Conservation (phyloP, 805 yeast genomes). For the Wickerhamiella lipophila region DNA sequence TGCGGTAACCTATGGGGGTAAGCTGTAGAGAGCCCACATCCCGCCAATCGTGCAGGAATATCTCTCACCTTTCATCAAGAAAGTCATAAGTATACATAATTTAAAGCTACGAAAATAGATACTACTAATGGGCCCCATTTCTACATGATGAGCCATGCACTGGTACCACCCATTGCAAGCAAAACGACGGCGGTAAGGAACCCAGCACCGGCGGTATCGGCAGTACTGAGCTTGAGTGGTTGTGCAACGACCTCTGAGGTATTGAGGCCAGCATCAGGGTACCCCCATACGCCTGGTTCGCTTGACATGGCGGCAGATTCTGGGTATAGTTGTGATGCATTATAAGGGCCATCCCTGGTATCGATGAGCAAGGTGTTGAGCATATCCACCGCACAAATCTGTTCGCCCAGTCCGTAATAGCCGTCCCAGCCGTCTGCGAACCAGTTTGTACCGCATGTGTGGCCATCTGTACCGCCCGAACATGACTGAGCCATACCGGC, state of each 20-base stretch:
- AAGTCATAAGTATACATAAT: not conserved
- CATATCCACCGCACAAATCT: slow-evolving; percentile 69
- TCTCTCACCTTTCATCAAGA: too few relatives aligned
- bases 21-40: too few relatives aligned
- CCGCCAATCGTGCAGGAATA: too few relatives aligned
- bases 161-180: slow-evolving; percentile 58
- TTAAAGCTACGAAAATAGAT: not conserved
- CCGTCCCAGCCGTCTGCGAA: slow-evolving; percentile 52
- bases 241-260: slow-evolving; percentile 16
- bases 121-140: not conserved
- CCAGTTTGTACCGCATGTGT: slow-evolving; percentile 86
- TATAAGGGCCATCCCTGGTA: slow-evolving; percentile 19
- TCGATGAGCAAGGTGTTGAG: slow-evolving; percentile 26
- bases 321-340: slow-evolving; percentile 18
- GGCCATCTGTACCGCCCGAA: slow-evolving; percentile 76
- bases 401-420: slow-evolving; percentile 77
- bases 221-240: slow-evolving; percentile 23
- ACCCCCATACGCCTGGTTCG: slow-evolving; percentile 19
- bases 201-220: slow-evolving; percentile 79
- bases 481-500: slow-evolving; percentile 70
- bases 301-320: slow-evolving; percentile 7
- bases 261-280: slow-evolving; percentile 23
- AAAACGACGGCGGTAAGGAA: slow-evolving; percentile 63
- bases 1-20: too few relatives aligned
- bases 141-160: slow-evolving; percentile 26